phyloP scores from a whole-genome alignment of 345 rosid genomes.

The Sisymbrium altissimum region DNA sequence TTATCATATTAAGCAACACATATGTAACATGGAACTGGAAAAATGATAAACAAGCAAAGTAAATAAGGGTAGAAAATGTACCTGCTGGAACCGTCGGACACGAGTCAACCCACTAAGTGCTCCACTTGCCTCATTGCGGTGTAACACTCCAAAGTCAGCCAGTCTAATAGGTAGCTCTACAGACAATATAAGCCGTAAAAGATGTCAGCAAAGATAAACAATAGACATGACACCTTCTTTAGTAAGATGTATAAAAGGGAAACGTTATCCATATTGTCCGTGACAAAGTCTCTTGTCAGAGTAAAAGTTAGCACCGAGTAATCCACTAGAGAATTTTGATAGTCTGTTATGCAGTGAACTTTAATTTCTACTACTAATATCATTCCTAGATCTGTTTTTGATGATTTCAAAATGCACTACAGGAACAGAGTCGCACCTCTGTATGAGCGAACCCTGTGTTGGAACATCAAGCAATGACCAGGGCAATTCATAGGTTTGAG shows the following conservation, averaged over 20 bases:
- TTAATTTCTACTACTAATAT: neutral
- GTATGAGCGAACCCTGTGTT: conserved; percentile 82
- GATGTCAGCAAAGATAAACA: conserved; percentile 4
- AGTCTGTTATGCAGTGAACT: neutral
- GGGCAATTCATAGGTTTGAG: conserved; percentile 99
- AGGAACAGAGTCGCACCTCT: conserved; percentile 46
- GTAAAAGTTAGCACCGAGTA: neutral
- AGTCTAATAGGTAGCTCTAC: conserved; percentile 89
- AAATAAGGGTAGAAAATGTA: conserved; percentile 23
- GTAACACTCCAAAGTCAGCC: conserved; percentile 97
- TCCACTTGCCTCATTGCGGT: conserved; percentile 97
- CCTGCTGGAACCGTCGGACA: conserved; percentile 99
- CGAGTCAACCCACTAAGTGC: conserved; percentile 95
- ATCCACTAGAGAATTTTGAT: neutral
- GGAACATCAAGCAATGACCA: conserved; percentile 96
- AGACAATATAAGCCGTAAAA: conserved; percentile 16
- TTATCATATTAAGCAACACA: neutral
- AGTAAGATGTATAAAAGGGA: neutral
- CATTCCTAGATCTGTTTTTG: neutral
- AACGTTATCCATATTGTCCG: conserved; percentile 1
- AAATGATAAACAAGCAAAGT: neutral
- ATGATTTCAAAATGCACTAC: neutral
- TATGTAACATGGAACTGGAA: neutral
- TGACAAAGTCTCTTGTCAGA: neutral
- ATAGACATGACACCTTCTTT: neutral